Evolutionary conservation across 2,329 filamentous ascomycete species (phyloP), one percentile per base, ranked within the genome.

Genomic region (Neonectria magnoliae): DNA sequence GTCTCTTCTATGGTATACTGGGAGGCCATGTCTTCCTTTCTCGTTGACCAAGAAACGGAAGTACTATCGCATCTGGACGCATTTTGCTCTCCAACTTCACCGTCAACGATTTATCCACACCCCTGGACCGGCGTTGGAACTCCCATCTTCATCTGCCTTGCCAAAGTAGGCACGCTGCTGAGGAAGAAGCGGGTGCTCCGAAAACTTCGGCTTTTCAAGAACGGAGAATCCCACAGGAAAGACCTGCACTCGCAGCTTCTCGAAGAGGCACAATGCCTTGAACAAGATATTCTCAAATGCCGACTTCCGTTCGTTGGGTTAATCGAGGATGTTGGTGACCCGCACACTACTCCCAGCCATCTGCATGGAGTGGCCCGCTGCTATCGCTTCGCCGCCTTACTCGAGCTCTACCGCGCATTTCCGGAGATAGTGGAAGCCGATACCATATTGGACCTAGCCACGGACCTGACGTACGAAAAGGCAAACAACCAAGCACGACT

Each of bases 1-100:
- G 25, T 56, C 2, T 69, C 68, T 1, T 71, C 61, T 0, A 69
- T 71, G 62, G 42, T 71, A 0, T 71, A 69, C 22, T 71, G 64
- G 68, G 68, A 71, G 18, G 62, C 62, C 6, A 64, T 71, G 66
- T 45, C 38, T 1, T 61, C 69, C 0, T 71, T 66, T 11, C 18
- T 71, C 0, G n/a, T 68, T 4, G 68, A 71, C 14, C 68, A 69
- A 25, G 38, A 64, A 1, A 41, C 48, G 3, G 38, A 50, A 3
- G 48, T 45, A 1, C 5, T 69, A 3, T 68, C 64, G 2, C 64
- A 71, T 22, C 57, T 71, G 2, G 60, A 66, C 11, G n/a, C 29
- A 1, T 64, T 69, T 11, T 31, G 50, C 7, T 11, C 10, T 18
- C 44, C 52, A 6, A 22, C 10, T 2, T 18, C 36, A 0, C 0